Conservation (phyloP, 805 yeast species). For the Dipodascus albidus region DNA sequence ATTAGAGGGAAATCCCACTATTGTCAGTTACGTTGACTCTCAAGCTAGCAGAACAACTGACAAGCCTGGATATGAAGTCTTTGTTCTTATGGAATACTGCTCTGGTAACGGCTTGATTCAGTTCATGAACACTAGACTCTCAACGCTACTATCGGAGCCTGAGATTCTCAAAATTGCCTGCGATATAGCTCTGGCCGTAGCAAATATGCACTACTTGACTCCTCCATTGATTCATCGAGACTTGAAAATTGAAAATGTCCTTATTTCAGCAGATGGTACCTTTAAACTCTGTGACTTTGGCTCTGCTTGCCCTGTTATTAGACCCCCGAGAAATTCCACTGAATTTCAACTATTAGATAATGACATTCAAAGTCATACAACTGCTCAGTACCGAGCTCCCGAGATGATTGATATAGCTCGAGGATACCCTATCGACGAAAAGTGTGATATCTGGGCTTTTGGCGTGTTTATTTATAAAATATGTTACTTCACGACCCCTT, state of each 20-base stretch:
- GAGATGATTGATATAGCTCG: slow-evolving; percentile 89
- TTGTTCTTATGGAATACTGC: slow-evolving; percentile 88
- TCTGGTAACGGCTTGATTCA: slow-evolving; percentile 75
- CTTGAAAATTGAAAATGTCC: slow-evolving; percentile 87
- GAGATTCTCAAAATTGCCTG: slow-evolving; percentile 78
- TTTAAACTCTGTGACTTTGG: slow-evolving; percentile 94
- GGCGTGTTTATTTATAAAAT: slow-evolving; percentile 86
- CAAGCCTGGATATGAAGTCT: slow-evolving; percentile 54
- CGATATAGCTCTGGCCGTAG: slow-evolving; percentile 69
- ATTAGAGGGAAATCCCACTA: slow-evolving; percentile 60
- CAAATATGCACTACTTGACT: slow-evolving; percentile 66
- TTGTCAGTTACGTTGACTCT: slow-evolving; percentile 88
- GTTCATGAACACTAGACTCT: slow-evolving; percentile 77
- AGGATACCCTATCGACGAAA: slow-evolving; percentile 78
- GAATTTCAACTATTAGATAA: slow-evolving; percentile 67
- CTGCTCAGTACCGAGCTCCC: slow-evolving; percentile 92
- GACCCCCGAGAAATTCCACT: slow-evolving; percentile 65
- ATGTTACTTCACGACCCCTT: slow-evolving; percentile 90
- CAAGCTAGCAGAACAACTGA: slow-evolving; percentile 70
- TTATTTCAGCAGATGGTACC: slow-evolving; percentile 54
- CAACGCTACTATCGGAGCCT: slow-evolving; percentile 60
- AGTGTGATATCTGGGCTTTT: slow-evolving; percentile 92
- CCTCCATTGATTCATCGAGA: slow-evolving; percentile 82
- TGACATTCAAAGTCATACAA: slow-evolving; percentile 81
- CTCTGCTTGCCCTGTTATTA: slow-evolving; percentile 58